These are phyloP conservation scores for Kodamaea hsintzibuensis DNA, from an alignment of 805 yeast genomes.

Conservation along the genomic window DNA sequence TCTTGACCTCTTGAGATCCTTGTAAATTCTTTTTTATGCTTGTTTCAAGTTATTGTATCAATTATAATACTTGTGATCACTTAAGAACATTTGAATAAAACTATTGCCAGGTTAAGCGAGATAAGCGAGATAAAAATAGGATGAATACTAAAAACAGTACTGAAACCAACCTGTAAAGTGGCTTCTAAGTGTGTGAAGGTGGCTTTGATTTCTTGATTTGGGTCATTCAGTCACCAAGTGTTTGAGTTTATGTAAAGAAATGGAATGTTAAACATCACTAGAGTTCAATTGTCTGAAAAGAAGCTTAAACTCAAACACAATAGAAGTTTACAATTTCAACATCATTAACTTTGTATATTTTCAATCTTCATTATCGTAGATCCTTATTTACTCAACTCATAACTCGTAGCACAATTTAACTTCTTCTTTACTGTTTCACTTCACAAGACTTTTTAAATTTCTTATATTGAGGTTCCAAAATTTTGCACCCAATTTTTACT, in stretches of 20 bases:
- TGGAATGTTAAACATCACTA: neutral
- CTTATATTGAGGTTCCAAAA: neutral
- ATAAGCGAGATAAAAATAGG: neutral
- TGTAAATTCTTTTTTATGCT: no score
- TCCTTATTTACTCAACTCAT: neutral
- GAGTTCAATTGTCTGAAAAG: neutral
- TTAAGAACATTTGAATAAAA: no score
- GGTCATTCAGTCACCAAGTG: neutral
- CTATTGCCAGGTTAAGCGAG: no score
- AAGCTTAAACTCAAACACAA: neutral
- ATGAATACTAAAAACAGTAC: neutral
- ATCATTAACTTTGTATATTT: no score
- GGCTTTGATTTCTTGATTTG: neutral
- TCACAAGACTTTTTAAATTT: no score
- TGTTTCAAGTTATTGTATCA: no score
- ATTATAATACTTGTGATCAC: no score
- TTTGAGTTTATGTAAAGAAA: neutral
- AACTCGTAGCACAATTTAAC: no score
- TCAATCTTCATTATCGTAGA: neutral
- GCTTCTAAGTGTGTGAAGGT: neutral
- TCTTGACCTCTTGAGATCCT: no score
- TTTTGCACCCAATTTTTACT: neutral
- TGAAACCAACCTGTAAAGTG: neutral
- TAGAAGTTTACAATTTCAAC: neutral
- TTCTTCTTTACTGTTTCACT: neutral